Percentiles rank a stretch among this genome's conserved stretches.
Evolutionary conservation across 148 eudicot genomes (phyloP).

Genomic region (Silene conica): DNA sequence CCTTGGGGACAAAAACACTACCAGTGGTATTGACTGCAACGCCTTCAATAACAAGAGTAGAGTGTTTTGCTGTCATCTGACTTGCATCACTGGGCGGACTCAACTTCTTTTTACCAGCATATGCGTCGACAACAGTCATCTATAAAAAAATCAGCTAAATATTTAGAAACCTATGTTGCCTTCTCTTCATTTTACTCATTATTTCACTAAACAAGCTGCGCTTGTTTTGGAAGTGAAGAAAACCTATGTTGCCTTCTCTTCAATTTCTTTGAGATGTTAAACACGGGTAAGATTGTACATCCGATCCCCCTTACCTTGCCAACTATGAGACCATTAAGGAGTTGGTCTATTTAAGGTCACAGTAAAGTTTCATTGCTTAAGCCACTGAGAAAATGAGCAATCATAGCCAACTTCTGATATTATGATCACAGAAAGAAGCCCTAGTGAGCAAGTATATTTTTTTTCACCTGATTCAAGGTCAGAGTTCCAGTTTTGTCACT

Average conservation of each 20-base stretch:
- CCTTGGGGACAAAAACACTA: slow-evolving; percentile 73
- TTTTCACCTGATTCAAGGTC: slow-evolving; percentile 79
- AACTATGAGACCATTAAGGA: too few species aligned
- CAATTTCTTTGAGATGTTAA: too few species aligned
- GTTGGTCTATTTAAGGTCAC: too few species aligned
- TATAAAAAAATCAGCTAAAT: slow-evolving; percentile 20
- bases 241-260: too few species aligned
- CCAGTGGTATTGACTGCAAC: slow-evolving; percentile 83
- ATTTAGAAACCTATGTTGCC: not conserved
- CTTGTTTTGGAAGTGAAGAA: too few species aligned
- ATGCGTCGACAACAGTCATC: slow-evolving; percentile 95
- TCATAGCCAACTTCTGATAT: too few species aligned
- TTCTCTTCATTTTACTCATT: too few species aligned
- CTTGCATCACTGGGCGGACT: slow-evolving; percentile 49
- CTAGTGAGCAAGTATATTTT: not conserved
- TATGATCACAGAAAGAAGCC: slow-evolving; percentile 5
- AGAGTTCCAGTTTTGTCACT: slow-evolving; percentile 98
- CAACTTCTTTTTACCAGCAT: slow-evolving; percentile 57
- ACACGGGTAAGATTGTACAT: too few species aligned
- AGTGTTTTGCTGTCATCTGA: slow-evolving; percentile 39
- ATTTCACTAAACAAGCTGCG: too few species aligned
- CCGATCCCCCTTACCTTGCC: too few species aligned
- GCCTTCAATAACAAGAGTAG: slow-evolving; percentile 63
- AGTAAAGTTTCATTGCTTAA: too few species aligned
- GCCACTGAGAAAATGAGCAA: too few species aligned